phyloP scores from a whole-genome alignment of 23 red algal genomes.

The Gracilaria domingensis region DNA sequence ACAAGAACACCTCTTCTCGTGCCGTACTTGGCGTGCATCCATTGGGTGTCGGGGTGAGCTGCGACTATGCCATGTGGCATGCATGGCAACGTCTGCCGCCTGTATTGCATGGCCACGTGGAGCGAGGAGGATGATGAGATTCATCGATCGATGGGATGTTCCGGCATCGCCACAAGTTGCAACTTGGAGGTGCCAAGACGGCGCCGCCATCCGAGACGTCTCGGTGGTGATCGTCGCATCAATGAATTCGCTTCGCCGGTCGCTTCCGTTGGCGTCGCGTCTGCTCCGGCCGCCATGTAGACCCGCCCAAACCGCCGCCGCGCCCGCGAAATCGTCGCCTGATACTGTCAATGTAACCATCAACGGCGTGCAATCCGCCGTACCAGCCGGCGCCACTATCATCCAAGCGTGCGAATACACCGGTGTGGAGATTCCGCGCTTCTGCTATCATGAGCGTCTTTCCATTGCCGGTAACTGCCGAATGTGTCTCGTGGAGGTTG shows the following conservation, averaged over 20 bases:
- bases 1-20: no score
- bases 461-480: slow-evolving; percentile 99
- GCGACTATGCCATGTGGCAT: neutral
- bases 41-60: neutral
- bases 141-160: no score
- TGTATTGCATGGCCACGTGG: no score
- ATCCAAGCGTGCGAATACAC: slow-evolving; percentile 92
- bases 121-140: no score
- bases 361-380: slow-evolving; percentile 76
- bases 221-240: neutral
- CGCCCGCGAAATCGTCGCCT: slow-evolving; percentile 25
- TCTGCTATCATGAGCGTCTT: slow-evolving; percentile 99
- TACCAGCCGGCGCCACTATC: slow-evolving; percentile 85
- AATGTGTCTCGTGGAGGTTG: slow-evolving; percentile 99
- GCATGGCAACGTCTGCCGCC: neutral
- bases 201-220: neutral
- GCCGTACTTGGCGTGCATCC: neutral
- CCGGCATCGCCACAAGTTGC: no score
- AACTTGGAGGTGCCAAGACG: no score
- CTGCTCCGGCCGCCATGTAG: slow-evolving; percentile 3
- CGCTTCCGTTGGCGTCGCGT: neutral
- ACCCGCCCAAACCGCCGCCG: slow-evolving; percentile 24
- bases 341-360: slow-evolving; percentile 82
- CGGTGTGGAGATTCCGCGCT: slow-evolving; percentile 97
- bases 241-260: slow-evolving; percentile 23